Conservation (phyloP, 2,329 filamentous ascomycete species). For the Claviceps quebecensis region DNA sequence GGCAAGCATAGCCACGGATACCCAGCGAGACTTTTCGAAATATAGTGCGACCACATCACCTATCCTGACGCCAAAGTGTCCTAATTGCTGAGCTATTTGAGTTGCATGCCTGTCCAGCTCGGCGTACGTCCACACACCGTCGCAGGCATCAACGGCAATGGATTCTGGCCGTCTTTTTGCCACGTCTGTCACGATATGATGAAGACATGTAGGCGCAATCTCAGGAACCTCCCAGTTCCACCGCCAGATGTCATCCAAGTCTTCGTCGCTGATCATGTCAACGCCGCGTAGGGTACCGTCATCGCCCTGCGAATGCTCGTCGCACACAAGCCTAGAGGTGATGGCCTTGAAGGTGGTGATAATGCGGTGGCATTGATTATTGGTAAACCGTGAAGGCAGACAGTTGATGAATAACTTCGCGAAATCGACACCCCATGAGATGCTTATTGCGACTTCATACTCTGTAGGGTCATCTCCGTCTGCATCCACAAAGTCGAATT, state of each 20-base stretch:
- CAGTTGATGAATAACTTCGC: slow-evolving; percentile 1
- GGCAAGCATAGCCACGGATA: slow-evolving; percentile 12
- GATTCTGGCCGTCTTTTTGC: slow-evolving; percentile 1
- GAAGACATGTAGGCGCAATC: not conserved
- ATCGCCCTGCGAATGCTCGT: not conserved
- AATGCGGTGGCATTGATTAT: slow-evolving; percentile 1
- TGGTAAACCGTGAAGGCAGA: not conserved
- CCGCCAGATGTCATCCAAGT: slow-evolving; percentile 2
- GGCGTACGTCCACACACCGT: slow-evolving; percentile 11
- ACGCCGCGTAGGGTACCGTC: not conserved
- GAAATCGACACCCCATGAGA: not conserved
- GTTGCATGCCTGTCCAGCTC: slow-evolving; percentile 10
- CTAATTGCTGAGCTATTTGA: slow-evolving; percentile 8
- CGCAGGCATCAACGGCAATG: slow-evolving; percentile 10
- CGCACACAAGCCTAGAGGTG: not conserved
- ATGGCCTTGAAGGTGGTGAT: not conserved
- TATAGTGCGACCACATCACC: slow-evolving; percentile 11
- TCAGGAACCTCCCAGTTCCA: slow-evolving; percentile 2
- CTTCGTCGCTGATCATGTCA: not conserved
- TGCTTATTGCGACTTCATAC: slow-evolving; percentile 14
- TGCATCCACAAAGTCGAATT: slow-evolving; percentile 1
- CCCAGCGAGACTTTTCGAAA: slow-evolving; percentile 14
- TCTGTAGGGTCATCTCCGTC: slow-evolving; percentile 13
- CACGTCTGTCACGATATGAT: not conserved
- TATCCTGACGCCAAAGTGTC: not conserved